phyloP scores from a whole-genome alignment of 2,329 filamentous ascomycete genomes.

The Sporothrix euskadiensis region DNA sequence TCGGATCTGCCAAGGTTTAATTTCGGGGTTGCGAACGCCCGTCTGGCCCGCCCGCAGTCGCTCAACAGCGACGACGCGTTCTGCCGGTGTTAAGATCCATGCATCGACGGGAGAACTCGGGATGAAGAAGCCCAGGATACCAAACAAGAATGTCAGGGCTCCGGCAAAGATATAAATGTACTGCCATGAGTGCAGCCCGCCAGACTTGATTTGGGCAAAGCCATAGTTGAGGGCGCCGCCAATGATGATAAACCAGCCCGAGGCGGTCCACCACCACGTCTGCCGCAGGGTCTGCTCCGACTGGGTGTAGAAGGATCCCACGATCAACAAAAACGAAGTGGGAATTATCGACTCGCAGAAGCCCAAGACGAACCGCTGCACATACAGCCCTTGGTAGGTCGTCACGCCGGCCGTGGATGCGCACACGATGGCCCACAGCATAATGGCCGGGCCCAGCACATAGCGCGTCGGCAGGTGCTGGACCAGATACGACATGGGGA shows the following conservation, averaged over 20 bases:
- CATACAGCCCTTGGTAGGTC: conserved; percentile 61
- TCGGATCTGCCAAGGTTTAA: conserved; percentile 60
- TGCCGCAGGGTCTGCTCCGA: conserved; percentile 64
- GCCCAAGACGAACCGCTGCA: conserved; percentile 64
- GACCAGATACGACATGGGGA: conserved; percentile 70
- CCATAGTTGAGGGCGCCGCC: conserved; percentile 67
- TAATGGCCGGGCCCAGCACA: conserved; percentile 62
- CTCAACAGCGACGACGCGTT: conserved; percentile 65
- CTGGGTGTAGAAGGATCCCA: conserved; percentile 65
- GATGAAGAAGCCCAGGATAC: conserved; percentile 61
- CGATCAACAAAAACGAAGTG: conserved; percentile 65
- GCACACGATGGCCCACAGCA: conserved; percentile 67
- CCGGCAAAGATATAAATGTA: conserved; percentile 70
- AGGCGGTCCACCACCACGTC: conserved; percentile 66
- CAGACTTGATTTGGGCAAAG: conserved; percentile 62
- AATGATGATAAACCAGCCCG: conserved; percentile 62
- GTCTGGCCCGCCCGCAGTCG: conserved; percentile 63
- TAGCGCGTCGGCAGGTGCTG: conserved; percentile 67
- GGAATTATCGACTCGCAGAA: conserved; percentile 66
- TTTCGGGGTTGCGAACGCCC: conserved; percentile 60
- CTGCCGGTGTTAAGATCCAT: conserved; percentile 66
- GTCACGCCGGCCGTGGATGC: conserved; percentile 47
- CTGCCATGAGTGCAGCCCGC: conserved; percentile 62
- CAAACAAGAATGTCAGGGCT: conserved; percentile 63
- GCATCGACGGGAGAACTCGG: conserved; percentile 67